Conservation (phyloP, 345 rosid genomes). For the Noccaea caerulescens region DNA sequence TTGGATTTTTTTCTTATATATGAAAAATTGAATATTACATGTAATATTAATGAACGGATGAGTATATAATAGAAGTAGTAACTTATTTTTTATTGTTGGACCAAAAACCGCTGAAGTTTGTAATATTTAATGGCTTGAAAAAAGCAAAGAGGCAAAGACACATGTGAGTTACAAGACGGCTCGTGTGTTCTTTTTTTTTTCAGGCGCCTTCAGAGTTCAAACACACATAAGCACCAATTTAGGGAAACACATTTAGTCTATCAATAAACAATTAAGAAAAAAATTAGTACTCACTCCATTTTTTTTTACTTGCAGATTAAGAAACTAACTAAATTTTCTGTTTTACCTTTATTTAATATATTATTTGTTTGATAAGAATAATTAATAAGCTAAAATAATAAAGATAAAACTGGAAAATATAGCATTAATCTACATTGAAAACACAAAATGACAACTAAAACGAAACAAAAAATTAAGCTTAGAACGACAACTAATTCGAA, state of each 20-base stretch:
- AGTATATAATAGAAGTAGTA: conserved; percentile 12
- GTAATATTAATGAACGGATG: conserved; percentile 15
- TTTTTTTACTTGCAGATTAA: no score
- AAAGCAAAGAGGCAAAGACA: conserved; percentile 21
- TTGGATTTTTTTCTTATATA: background rate
- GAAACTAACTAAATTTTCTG: no score
- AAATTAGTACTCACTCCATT: background rate
- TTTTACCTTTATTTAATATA: no score
- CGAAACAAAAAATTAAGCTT: no score
- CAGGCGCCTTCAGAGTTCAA: conserved; percentile 23
- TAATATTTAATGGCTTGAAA: conserved; percentile 26
- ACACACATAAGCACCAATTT: conserved; percentile 3
- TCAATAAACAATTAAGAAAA: background rate
- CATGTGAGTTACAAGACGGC: conserved; percentile 38
- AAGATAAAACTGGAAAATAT: no score
- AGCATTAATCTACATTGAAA: no score
- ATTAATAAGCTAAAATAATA: no score
- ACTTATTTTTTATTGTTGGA: conserved; percentile 41
- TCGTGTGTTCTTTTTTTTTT: conserved; percentile 33
- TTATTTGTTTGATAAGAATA: no score
- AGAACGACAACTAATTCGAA: no score
- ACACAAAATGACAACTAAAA: no score
- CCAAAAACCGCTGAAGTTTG: conserved; percentile 40
- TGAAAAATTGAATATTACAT: conserved; percentile 5
- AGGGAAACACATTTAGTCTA: background rate